These are phyloP conservation scores for Pezicula carpinea DNA, from an alignment of 2,329 filamentous ascomycete species.

Conservation along the genomic window DNA sequence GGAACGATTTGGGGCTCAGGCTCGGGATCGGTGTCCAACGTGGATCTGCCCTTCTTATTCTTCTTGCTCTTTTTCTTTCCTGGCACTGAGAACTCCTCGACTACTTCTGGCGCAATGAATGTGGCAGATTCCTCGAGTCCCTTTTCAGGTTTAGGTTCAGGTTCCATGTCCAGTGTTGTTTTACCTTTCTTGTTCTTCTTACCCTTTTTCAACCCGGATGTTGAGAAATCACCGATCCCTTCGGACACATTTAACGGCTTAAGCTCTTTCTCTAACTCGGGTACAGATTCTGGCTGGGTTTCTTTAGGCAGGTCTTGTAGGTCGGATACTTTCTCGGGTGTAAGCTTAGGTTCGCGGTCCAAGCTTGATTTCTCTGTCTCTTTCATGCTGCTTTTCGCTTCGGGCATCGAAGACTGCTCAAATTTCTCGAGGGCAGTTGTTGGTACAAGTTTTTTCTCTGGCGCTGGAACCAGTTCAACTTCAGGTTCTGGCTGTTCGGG, in stretches of 20 bases:
- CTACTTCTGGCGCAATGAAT: background rate
- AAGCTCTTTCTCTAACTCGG: background rate
- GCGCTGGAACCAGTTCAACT: background rate
- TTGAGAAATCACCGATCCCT: background rate
- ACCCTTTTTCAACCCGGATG: slow-evolving; percentile 1
- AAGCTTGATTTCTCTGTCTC: background rate
- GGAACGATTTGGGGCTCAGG: slow-evolving; percentile 1
- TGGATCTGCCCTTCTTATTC: slow-evolving; percentile 30
- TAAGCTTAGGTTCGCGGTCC: background rate
- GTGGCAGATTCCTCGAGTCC: background rate
- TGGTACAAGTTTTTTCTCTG: background rate
- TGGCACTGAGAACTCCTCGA: background rate
- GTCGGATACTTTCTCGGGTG: background rate
- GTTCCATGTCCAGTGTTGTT: slow-evolving; percentile 23
- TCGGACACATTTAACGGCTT: background rate
- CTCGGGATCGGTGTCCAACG: slow-evolving; percentile 10
- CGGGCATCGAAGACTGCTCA: background rate
- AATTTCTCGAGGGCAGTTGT: background rate
- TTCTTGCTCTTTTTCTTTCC: slow-evolving; percentile 26
- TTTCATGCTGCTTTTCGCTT: background rate
- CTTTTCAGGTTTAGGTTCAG: background rate
- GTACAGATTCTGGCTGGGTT: background rate
- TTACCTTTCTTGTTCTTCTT: slow-evolving; percentile 28
- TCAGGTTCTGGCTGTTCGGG: background rate
- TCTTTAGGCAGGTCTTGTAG: too few species aligned